Conservation (phyloP, 352 stramenopile genomes). For the Albugo laibachii region DNA sequence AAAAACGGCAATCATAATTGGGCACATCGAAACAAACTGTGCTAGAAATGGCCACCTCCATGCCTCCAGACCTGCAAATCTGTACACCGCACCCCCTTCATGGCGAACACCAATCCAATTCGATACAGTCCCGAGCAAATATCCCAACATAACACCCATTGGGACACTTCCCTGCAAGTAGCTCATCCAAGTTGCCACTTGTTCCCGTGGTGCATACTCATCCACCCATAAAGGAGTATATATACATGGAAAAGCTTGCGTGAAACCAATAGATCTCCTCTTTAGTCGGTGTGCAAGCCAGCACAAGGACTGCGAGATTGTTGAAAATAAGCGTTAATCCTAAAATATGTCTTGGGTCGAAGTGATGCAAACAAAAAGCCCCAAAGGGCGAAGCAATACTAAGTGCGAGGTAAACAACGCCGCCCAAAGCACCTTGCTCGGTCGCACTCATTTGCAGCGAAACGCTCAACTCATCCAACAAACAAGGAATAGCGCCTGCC, state of each 20-base stretch:
- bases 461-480: constrained; percentile 59
- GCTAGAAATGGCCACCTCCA: constrained; percentile 74
- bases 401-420: constrained; percentile 60
- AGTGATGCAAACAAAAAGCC: constrained; percentile 46
- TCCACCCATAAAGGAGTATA: constrained; percentile 76
- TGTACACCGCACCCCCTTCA: constrained; percentile 19
- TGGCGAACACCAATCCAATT: constrained; percentile 26
- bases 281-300: constrained; percentile 53
- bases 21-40: constrained; percentile 53
- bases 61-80: constrained; percentile 35
- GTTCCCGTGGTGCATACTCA: constrained; percentile 54
- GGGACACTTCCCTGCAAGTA: constrained; percentile 65
- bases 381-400: constrained; percentile 59
- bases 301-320: constrained; percentile 47
- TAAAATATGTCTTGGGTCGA: constrained; percentile 40
- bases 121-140: constrained; percentile 60
- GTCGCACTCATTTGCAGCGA: constrained; percentile 42
- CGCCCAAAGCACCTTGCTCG: constrained; percentile 55
- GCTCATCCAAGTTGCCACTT: constrained; percentile 68
- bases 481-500: constrained; percentile 55
- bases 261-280: constrained; percentile 59
- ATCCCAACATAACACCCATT: constrained; percentile 73
- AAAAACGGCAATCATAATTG: constrained; percentile 59
- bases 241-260: constrained; percentile 63
- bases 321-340: constrained; percentile 53